Conservation (phyloP, 2,329 filamentous ascomycete species). For the Fusarium sp. region DNA sequence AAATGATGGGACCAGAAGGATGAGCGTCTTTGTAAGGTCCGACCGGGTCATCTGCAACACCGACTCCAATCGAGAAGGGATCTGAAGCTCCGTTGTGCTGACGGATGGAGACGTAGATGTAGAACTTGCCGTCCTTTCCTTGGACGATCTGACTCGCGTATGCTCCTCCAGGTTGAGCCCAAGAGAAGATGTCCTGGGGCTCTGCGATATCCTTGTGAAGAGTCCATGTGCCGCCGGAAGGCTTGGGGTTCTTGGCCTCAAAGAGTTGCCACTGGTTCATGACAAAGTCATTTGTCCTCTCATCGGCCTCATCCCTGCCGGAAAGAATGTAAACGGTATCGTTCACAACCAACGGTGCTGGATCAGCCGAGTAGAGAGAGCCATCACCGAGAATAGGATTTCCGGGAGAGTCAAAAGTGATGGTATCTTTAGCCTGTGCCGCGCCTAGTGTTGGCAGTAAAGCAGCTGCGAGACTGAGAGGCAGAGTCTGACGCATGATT, state of each 20-base stretch:
- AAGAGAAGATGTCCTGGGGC: slow-evolving; percentile 50
- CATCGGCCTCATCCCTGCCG: slow-evolving; percentile 49
- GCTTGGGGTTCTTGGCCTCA: slow-evolving; percentile 44
- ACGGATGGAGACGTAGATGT: slow-evolving; percentile 52
- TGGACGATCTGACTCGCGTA: slow-evolving; percentile 53
- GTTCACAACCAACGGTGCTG: slow-evolving; percentile 52
- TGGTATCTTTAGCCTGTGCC: neutral
- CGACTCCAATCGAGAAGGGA: slow-evolving; percentile 54
- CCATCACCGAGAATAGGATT: slow-evolving; percentile 54
- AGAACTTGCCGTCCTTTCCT: slow-evolving; percentile 50
- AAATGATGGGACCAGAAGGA: slow-evolving; percentile 51
- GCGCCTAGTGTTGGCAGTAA: neutral
- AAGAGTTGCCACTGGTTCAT: slow-evolving; percentile 55
- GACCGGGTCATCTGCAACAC: slow-evolving; percentile 48
- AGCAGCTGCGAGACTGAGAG: neutral
- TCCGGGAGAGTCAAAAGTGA: slow-evolving; percentile 45
- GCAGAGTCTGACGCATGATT: slow-evolving; percentile 1
- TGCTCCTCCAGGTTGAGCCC: slow-evolving; percentile 49
- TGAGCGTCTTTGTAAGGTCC: slow-evolving; percentile 53
- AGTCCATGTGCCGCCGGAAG: slow-evolving; percentile 49
- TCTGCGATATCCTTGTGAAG: slow-evolving; percentile 47
- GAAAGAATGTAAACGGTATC: slow-evolving; percentile 52
- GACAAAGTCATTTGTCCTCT: slow-evolving; percentile 47
- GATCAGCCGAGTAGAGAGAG: slow-evolving; percentile 53
- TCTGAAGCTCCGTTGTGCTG: slow-evolving; percentile 46